Base-by-base conservation (phyloP, 2,329 filamentous ascomycete genomes). In the Mollisiaceae sp. region DNA sequence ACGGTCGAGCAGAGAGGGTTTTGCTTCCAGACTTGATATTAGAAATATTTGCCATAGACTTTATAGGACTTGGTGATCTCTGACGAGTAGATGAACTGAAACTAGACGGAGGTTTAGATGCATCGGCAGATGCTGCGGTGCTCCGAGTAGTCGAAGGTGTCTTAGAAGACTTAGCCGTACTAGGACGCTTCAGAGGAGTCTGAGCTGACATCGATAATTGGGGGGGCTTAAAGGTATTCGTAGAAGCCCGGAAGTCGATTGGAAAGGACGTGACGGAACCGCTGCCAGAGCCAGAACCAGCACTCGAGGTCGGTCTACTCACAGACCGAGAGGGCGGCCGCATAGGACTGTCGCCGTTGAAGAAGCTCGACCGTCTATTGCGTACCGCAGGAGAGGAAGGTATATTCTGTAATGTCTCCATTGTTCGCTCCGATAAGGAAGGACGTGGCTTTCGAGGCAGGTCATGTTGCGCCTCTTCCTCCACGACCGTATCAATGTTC, bases 391-490 rank as follows among this genome's bases (percentile, higher is more conserved):
- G 93, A 0, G 93, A 95, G 0, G 91, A 88, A 0, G 93, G 91
- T 36, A 97, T 81, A 56, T 88, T 86, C 2, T 93, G 85, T 6
- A 97, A 80, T 0, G 92, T 97, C 76, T 97, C 92, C 50, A 97
- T 89, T 0, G 94, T 96, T 65, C 94, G 84, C 72, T 97, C 94
- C 0, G 91, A 88, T 4, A 97, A 82, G 0, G 92, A 94, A 60
- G 85, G 82, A 18, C 74, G 67, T 55, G 72, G 62, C 59, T 66
- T 69, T 59, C 61, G 57, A 41, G 65, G 50, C 32, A 62, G 24
- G 9, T 47, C 59, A 9, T 59, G 47, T 36, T 45, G 38, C 20
- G 67, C 60, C 22, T 60, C 24, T 22, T 71, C 70, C 38, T 69
- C 66, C 18, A 66, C 24, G 18, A 62, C 50, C n/a, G 45, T 60